Base-by-base conservation (phyloP, 768 basidiomycete genomes). In the Clathrus columnatus region DNA sequence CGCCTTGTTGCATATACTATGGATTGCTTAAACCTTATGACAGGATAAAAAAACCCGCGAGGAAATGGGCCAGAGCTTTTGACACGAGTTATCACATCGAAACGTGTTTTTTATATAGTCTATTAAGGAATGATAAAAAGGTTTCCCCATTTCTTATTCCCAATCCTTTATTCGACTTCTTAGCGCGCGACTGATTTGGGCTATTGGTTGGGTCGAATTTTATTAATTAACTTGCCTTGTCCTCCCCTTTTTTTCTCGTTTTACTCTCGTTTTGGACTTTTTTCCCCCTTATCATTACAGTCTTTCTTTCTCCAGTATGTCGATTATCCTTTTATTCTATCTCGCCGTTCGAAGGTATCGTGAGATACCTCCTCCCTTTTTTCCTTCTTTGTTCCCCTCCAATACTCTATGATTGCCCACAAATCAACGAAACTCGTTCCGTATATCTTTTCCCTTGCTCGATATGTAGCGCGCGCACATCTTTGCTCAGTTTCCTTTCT, bases 121-220 rank as follows among this genome's bases (percentile, higher is more conserved):
- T n/a, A n/a, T n/a, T n/a, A n/a, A n/a, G n/a, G n/a, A n/a, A n/a
- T n/a, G n/a, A n/a, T n/a, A n/a, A n/a, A n/a, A n/a, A n/a, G n/a
- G n/a, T n/a, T n/a, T n/a, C n/a, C n/a, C n/a, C n/a, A n/a, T n/a
- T n/a, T n/a, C n/a, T n/a, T n/a, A n/a, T n/a, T n/a, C n/a, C n/a
- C n/a, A n/a, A n/a, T n/a, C n/a, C n/a, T n/a, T n/a, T n/a, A n/a
- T n/a, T n/a, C n/a, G n/a, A n/a, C n/a, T n/a, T n/a, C n/a, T n/a
- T n/a, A 21, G 28, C 45, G 23, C 54, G 43, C 27, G 42, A 18
- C 36, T 41, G 48, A 45, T 48, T 48, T 54, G 53, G 52, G 43
- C 57, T 55, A 44, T 29, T 54, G 52, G 54, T 59, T 55, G 54
- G 36, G 54, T 54, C 48, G 41, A 27, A 54, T 54, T 47, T 54